Evolutionary conservation across 306 rosid genomes (phyloP).

Genomic region (Arachis hypogaea): DNA sequence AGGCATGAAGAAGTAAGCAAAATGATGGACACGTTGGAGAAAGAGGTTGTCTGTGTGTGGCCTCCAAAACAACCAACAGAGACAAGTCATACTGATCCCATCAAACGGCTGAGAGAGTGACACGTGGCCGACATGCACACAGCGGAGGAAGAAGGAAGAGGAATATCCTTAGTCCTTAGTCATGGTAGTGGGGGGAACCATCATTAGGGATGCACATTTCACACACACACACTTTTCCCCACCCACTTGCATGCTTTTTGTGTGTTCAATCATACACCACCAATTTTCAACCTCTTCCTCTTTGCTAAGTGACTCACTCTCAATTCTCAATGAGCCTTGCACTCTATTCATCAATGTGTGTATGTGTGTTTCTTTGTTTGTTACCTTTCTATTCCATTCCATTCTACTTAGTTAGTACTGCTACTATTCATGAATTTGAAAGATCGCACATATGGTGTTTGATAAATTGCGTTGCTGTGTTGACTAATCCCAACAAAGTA

Average conservation of each 20-base stretch:
- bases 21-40: conserved; percentile 8
- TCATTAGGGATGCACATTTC: conserved; percentile 57
- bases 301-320: too few species aligned
- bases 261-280: conserved; percentile 51
- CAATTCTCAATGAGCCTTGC: too few species aligned
- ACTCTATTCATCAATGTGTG: too few species aligned
- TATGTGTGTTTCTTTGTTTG: too few species aligned
- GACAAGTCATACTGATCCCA: conserved; percentile 47
- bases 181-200: conserved; percentile 63
- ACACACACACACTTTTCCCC: conserved; percentile 37
- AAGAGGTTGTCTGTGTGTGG: conserved; percentile 52
- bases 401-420: conserved; percentile 3
- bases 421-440: conserved; percentile 45
- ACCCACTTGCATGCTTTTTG: conserved; percentile 62
- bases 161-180: conserved; percentile 39
- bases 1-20: conserved; percentile 36
- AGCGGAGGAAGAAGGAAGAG: conserved; percentile 36
- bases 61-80: conserved; percentile 64
- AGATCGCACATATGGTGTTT: conserved; percentile 55
- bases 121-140: conserved; percentile 77
- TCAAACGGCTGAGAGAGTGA: conserved; percentile 56
- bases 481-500: conserved; percentile 85
- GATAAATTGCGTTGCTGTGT: conserved; percentile 66
- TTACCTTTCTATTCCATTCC: neutral
- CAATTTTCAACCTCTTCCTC: conserved; percentile 29